A percentile compares a stretch with the other conserved stretches of the same genome.
phyloP scores from a whole-genome alignment of 2,329 filamentous ascomycete genomes.

The Xylariaceae sp. region DNA sequence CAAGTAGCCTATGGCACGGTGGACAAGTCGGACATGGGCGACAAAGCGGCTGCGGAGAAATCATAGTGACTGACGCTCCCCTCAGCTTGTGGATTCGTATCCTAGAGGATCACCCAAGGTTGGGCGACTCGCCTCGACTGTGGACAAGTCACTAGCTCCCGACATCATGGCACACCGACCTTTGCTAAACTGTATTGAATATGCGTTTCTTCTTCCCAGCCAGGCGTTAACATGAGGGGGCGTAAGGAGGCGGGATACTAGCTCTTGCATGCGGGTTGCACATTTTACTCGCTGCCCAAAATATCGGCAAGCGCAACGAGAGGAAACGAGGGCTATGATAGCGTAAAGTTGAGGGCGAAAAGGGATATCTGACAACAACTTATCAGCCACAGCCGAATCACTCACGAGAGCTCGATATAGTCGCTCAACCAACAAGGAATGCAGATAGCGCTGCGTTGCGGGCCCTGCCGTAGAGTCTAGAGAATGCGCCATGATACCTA shows the following conservation, averaged over 20 bases:
- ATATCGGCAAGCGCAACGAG: not conserved
- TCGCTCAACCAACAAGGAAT: not conserved
- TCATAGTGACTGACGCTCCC: not conserved
- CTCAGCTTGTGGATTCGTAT: not conserved
- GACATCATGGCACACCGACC: conserved; percentile 6
- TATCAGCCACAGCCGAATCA: not conserved
- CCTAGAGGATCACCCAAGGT: not conserved
- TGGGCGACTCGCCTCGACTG: not conserved
- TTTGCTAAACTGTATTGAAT: conserved; percentile 26
- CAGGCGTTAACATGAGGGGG: conserved; percentile 31
- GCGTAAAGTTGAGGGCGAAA: not conserved
- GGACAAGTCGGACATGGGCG: conserved; percentile 42
- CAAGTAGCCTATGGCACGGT: conserved; percentile 54
- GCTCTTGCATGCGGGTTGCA: conserved; percentile 24
- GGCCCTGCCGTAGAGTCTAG: not conserved
- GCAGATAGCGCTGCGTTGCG: not conserved
- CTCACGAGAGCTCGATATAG: not conserved
- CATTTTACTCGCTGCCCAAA: conserved; percentile 10
- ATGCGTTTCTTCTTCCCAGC: conserved; percentile 28
- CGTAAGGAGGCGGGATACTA: conserved; percentile 23
- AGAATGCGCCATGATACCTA: not conserved
- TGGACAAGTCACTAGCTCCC: not conserved
- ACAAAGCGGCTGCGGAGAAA: conserved; percentile 24
- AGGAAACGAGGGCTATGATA: not conserved
- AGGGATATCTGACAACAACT: not conserved